Evolutionary conservation across 306 rosid species (phyloP), one percentile per base, ranked within the genome.

Genomic region (Gleditsia sinensis): DNA sequence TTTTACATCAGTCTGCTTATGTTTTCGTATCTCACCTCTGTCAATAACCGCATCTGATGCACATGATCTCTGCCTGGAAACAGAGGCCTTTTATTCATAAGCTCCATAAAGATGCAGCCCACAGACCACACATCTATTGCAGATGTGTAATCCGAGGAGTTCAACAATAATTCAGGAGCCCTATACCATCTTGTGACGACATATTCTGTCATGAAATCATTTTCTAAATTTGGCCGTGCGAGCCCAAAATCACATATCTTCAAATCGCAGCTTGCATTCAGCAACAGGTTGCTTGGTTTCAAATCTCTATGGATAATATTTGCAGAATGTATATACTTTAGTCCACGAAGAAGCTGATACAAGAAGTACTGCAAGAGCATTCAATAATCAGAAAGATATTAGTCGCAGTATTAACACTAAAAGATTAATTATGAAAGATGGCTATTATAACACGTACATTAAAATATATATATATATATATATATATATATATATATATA

Each of bases 131-230:
- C 87, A 73, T 87, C 92, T 2, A 88, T 88, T 7, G 92, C 83
- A 48, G 88, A 82, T 21, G 86, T 85, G 73, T 88, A 88, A 69
- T 88, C 92, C 9, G 89, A 88, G 54, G 90, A 83, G 74, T 85
- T 88, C 84, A 88, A 83, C 72, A 88, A 70, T 11, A 88, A 67
- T 70, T 88, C 92, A 28, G 89, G 89, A 32, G 92, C 92, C 68
- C 89, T 83, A 27, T 88, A 88, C 88, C 92, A 88, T 78, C 92
- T 78, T 21, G 92, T 85, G 75, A 88, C 89, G 33, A 88, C 92
- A 69, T 88, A 85, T 56, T 88, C 92, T 1, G 92, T 83, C 92
- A 83, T 83, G n/a, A 74, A 53, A 77, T 88, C 89, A 49, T 78
- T 83, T 80, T 88, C 88, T 1, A 84, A 73, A 16, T 86, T 69